A percentile compares a stretch with the other conserved stretches of the same genome.
phyloP scores from a whole-genome alignment of 441 rosid genomes.

The Pelargonium citronellum region DNA sequence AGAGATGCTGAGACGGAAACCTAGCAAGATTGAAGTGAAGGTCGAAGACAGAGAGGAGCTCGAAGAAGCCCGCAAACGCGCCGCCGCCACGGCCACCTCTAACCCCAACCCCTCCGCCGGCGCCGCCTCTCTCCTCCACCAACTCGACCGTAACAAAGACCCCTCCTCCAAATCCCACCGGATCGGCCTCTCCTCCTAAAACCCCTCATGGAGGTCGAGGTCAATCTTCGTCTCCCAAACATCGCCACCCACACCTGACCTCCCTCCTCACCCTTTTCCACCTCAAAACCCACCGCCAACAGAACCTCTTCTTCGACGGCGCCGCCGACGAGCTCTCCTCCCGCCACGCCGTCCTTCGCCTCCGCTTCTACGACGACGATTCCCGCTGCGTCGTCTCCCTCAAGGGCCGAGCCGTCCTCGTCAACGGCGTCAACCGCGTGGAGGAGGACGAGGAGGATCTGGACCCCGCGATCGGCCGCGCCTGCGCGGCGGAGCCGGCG shows the following conservation, averaged over 20 bases:
- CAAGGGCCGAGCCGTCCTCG: conserved; percentile 49
- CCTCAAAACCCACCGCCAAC: conserved; percentile 49
- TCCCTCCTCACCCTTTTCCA: conserved; percentile 48
- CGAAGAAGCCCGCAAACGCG: conserved; percentile 51
- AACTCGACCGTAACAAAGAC: conserved; percentile 52
- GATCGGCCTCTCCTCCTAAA: not conserved
- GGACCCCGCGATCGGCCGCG: conserved; percentile 30
- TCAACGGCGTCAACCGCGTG: conserved; percentile 67
- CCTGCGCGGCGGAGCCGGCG: not conserved
- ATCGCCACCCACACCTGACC: conserved; percentile 37
- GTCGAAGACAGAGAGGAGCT: conserved; percentile 85
- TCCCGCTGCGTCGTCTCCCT: conserved; percentile 54
- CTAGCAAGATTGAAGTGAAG: conserved; percentile 67
- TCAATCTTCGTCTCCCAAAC: conserved; percentile 56
- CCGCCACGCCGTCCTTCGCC: conserved; percentile 56
- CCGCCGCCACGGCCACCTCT: conserved; percentile 19
- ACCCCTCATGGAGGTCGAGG: conserved; percentile 62
- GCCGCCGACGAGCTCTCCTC: conserved; percentile 42
- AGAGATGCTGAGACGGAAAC: conserved; percentile 74
- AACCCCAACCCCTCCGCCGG: conserved; percentile 20
- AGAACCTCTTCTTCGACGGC: conserved; percentile 53
- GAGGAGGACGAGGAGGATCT: conserved; percentile 80
- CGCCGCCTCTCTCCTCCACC: conserved; percentile 40
- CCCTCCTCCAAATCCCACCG: conserved; percentile 24
- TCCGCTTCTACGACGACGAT: conserved; percentile 47